These are phyloP conservation scores for Pleurotus ostreatus DNA, from an alignment of 768 basidiomycete species.

Conservation along the genomic window DNA sequence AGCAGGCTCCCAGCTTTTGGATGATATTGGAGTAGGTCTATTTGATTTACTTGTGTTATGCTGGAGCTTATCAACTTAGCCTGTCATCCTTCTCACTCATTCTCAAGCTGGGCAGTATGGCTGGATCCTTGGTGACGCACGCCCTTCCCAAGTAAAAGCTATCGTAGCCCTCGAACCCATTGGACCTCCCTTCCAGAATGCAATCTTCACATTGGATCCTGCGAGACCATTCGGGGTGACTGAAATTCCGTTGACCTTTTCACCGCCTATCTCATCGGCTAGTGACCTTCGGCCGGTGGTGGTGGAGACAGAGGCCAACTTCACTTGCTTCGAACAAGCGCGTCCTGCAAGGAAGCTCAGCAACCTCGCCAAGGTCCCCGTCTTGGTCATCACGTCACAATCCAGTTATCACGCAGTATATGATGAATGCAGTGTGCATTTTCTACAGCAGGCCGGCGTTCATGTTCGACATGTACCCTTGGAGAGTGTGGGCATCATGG, in stretches of 20 bases:
- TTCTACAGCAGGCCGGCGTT: constrained; percentile 41
- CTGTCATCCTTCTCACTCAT: constrained; percentile 44
- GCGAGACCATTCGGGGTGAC: constrained; percentile 46
- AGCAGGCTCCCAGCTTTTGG: constrained; percentile 39
- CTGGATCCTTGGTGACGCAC: constrained; percentile 44
- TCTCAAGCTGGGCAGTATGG: constrained; percentile 47
- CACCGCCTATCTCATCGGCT: constrained; percentile 36
- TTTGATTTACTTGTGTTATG: neutral
- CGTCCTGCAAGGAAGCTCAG: constrained; percentile 35
- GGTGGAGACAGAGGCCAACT: constrained; percentile 24
- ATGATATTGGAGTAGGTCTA: constrained; percentile 42
- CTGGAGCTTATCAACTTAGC: constrained; percentile 22
- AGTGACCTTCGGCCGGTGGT: constrained; percentile 28
- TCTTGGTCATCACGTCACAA: constrained; percentile 46
- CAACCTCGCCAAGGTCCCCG: constrained; percentile 40
- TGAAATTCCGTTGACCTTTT: constrained; percentile 40
- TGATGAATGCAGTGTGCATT: constrained; percentile 41
- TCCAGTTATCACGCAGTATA: constrained; percentile 47
- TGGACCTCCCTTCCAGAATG: constrained; percentile 45
- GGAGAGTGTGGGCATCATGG: constrained; percentile 39
- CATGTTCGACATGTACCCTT: constrained; percentile 36
- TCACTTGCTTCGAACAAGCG: constrained; percentile 39
- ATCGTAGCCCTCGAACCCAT: constrained; percentile 47
- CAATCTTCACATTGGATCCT: constrained; percentile 29
- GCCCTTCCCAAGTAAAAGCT: constrained; percentile 39